Evolutionary conservation across 2,329 filamentous ascomycete genomes (phyloP), one percentile per base, ranked within the genome.

Genomic region (Clonostachys solani): DNA sequence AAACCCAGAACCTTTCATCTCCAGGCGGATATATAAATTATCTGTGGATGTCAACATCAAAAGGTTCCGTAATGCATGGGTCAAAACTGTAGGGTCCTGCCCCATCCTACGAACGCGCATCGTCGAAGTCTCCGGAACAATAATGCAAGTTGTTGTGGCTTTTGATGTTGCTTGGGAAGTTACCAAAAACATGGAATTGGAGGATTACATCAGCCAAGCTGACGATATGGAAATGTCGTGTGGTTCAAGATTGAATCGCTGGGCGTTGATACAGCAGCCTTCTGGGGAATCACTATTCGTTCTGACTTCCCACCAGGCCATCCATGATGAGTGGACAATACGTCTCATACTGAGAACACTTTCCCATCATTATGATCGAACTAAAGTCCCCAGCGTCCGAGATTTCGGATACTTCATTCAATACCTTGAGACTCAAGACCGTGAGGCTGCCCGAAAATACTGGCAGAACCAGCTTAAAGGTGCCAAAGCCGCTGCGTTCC

Each of bases 381-480:
- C 15, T 5, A 33, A 10, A 23, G 64, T 0, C 61, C 67, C 17
- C 55, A 63, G 5, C 36, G 36, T 29, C 34, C 36, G 23, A 6
- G 43, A 46, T 7, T 73, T 71, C 56, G 68, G 65, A 41, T 57
- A 65, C 33, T 73, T 72, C 48, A 69, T 73, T 50, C 61, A 62
- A 38, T 68, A 70, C 48, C 60, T 73, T 10, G 60, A 64, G 49
- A 60, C 69, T 33, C 58, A 60, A 16, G 45, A 54, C 34, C 9
- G 18, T 10, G 34, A 40, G 13, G 29, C 43, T 33, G 13, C 46
- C 12, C 33, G 17, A 6, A 17, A 12, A 12, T 47, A 36, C 40
- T 47, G 46, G 46, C n/a, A 45, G 33, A 15, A 17, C 33, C n/a
- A 45, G 33, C 43, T 45, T 3, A 15, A n/a, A 3, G 16, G 40